Conservation (phyloP, 2,329 filamentous ascomycete species). For the Tolypocladium sp. region DNA sequence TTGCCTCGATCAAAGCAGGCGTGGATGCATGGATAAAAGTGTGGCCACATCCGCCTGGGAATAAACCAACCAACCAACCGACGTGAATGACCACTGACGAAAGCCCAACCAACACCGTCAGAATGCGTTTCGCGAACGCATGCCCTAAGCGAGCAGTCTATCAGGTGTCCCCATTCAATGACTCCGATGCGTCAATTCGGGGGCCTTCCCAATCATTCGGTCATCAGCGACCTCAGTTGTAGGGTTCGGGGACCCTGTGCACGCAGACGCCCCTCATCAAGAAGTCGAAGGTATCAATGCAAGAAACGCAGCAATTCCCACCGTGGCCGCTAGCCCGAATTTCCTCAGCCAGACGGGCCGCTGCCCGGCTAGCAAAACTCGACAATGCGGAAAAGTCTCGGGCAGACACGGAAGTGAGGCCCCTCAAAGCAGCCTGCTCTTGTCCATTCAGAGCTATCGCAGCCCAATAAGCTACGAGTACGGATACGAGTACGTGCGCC, state of each 20-base stretch:
- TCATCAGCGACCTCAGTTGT: background rate
- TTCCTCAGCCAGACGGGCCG: background rate
- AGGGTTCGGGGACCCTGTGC: background rate
- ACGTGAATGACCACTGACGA: background rate
- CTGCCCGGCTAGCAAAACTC: background rate
- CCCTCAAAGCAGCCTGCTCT: background rate
- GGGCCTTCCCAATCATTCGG: background rate
- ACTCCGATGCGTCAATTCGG: background rate
- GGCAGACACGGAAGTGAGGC: background rate
- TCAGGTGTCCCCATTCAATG: background rate
- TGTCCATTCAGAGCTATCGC: too few species aligned
- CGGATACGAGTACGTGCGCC: too few species aligned
- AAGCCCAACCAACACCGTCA: background rate
- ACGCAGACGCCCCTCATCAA: background rate
- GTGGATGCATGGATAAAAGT: too few species aligned
- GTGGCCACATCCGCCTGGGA: too few species aligned
- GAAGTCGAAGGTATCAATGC: background rate
- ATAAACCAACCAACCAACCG: background rate
- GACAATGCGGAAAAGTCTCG: too few species aligned
- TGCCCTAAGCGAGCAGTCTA: background rate
- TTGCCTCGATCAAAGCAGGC: too few species aligned
- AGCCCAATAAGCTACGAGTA: too few species aligned
- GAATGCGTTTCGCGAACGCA: background rate
- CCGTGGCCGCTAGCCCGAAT: background rate
- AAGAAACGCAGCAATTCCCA: background rate